These are phyloP conservation scores for Triticum aestivum DNA, from an alignment of 176 grass and related monocot genomes.

Conservation along the genomic window IWGSC_CS_RefSeq_v2.1 NC_057814.1:237653761-237654260, in stretches of 20 bases:
- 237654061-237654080: not conserved
- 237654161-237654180: not conserved
- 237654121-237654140: not conserved
- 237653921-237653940: not conserved
- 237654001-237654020: slow-evolving; percentile 37
- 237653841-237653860: slow-evolving; percentile 76
- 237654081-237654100: not conserved
- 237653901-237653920: not conserved
- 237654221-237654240: not conserved
- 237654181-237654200: not conserved
- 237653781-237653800: slow-evolving; percentile 43
- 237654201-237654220: not conserved
- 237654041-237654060: not conserved
- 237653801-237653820: slow-evolving; percentile 10
- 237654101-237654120: not conserved
- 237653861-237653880: slow-evolving; percentile 44
- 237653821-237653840: slow-evolving; percentile 68
- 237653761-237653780: slow-evolving; percentile 85
- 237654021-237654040: not conserved
- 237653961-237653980: slow-evolving; percentile 78
- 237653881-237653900: not conserved
- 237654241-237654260: not conserved
- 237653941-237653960: not conserved
- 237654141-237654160: too few relatives aligned
- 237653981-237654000: slow-evolving; percentile 58